A percentile compares a stretch with the other conserved stretches of the same genome.
Evolutionary conservation across 345 rosid genomes (phyloP).

Genomic region (Bruguiera sexangula): DNA sequence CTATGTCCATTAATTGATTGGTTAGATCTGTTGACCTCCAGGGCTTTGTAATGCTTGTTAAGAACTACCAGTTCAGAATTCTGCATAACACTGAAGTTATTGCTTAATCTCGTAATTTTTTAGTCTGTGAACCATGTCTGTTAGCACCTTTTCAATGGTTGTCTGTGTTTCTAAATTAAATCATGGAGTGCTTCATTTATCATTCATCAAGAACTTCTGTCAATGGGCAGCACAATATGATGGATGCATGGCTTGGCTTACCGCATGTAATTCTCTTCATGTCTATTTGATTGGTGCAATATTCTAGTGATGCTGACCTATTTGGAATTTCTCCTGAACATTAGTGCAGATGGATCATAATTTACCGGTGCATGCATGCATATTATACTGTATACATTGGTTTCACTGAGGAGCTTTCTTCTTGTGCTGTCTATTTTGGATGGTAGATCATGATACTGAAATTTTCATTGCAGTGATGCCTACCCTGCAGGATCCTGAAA

Average conservation of each 20-base stretch:
- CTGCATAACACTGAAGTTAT: neutral
- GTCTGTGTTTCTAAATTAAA: neutral
- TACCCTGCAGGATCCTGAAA: conserved; percentile 36
- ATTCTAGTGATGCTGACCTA: neutral
- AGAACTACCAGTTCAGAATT: neutral
- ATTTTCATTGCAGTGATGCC: conserved; percentile 41
- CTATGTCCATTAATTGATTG: neutral
- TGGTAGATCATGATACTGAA: conserved; percentile 10
- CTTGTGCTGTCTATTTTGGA: neutral
- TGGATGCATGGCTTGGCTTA: no score
- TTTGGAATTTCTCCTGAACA: neutral
- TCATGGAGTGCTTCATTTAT: neutral
- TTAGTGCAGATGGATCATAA: neutral
- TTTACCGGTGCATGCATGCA: neutral
- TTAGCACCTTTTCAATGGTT: neutral
- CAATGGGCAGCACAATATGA: no score
- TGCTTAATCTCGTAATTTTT: neutral
- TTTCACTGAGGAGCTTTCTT: neutral
- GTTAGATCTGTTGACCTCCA: neutral
- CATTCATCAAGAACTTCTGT: no score
- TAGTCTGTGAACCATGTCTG: neutral
- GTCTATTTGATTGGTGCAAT: neutral
- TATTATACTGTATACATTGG: neutral
- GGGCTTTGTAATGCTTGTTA: neutral
- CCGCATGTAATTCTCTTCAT: no score